Base-by-base conservation (phyloP, 2,329 filamentous ascomycete genomes). In the Pestalotiopsis sp. region DNA sequence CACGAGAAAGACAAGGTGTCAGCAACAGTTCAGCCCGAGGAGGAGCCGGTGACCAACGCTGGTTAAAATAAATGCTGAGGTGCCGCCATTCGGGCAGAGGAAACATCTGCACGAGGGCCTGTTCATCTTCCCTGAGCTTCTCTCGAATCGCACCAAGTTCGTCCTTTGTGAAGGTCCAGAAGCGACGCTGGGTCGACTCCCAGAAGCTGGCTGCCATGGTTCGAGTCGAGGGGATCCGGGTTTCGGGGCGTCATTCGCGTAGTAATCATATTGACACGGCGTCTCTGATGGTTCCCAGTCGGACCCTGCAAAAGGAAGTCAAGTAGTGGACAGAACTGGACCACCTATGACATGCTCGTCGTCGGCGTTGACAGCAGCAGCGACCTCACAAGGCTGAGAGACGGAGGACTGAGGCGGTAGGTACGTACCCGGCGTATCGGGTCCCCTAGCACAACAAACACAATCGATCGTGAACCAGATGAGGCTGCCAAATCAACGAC, bases 141-240 rank as follows among this genome's bases (percentile, higher is more conserved):
- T 91, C 89, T 68, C 95, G 91, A 79, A 93, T 89, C 65, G 91
- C 86, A 14, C 89, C 88, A 66, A 99, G 87, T 78, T 95, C 90
- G 71, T 94, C 90, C 76, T 93, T 92, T 61, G 93, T 91, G 81
- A 97, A 97, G 68, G 93, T 92, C 96, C 96, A 99, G 83, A 93
- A 89, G 74, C 90, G 92, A 74, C 92, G 89, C 82, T 99, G 96
- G 31, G 94, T 96, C 67, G 96, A 98, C 72, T 94, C 92, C 95
- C 95, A 99, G 83, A 95, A 99, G 81, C 95, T 98, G 78, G 95
- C 93, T 41, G 95, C 93, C 95, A 98, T 98, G 66, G 57, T 57
- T 11, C 6, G 27, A 5, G 36, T 38, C 13, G 12, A 38, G n/a
- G n/a, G 20, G 17, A 38, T n/a, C 6, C 41, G 59, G 27, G 17